Percentiles rank a stretch among this genome's conserved stretches.
Conservation (phyloP, 768 basidiomycete genomes). For the Lentinus tigrinus region DNA sequence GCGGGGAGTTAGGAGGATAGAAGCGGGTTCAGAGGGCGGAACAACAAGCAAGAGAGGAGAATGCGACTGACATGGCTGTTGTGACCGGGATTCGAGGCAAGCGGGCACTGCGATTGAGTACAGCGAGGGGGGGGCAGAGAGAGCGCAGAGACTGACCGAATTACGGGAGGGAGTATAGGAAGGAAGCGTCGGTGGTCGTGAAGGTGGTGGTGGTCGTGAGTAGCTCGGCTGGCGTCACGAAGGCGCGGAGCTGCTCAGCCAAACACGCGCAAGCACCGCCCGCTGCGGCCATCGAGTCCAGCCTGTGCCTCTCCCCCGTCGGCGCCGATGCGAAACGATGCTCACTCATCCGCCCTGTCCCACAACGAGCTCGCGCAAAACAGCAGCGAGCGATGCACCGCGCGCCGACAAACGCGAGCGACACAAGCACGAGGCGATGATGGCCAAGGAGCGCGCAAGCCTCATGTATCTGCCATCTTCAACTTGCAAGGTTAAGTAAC, state of each 20-base stretch:
- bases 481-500: too few relatives aligned
- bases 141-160: conserved; percentile 13
- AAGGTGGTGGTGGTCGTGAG: conserved; percentile 15
- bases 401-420: too few relatives aligned
- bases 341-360: not conserved
- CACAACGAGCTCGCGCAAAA: too few relatives aligned
- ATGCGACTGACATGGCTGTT: conserved; percentile 22
- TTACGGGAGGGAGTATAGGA: conserved; percentile 13
- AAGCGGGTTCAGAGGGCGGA: conserved; percentile 6
- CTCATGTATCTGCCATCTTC: too few relatives aligned
- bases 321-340: not conserved
- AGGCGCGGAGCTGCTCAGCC: conserved; percentile 12
- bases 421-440: too few relatives aligned
- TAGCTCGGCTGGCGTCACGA: conserved; percentile 17
- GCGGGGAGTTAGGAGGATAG: not conserved
- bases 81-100: conserved; percentile 3
- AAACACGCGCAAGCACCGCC: conserved; percentile 21
- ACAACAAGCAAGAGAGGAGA: conserved; percentile 9
- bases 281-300: not conserved
- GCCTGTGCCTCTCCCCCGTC: not conserved
- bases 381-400: too few relatives aligned
- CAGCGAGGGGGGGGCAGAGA: not conserved
- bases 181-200: conserved; percentile 17
- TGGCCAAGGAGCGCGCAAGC: too few relatives aligned
- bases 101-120: conserved; percentile 2